Percentiles rank a stretch among this genome's conserved stretches.
phyloP scores from a whole-genome alignment of 2,329 filamentous ascomycete genomes.

The Ascochyta viciae-villosae region DNA sequence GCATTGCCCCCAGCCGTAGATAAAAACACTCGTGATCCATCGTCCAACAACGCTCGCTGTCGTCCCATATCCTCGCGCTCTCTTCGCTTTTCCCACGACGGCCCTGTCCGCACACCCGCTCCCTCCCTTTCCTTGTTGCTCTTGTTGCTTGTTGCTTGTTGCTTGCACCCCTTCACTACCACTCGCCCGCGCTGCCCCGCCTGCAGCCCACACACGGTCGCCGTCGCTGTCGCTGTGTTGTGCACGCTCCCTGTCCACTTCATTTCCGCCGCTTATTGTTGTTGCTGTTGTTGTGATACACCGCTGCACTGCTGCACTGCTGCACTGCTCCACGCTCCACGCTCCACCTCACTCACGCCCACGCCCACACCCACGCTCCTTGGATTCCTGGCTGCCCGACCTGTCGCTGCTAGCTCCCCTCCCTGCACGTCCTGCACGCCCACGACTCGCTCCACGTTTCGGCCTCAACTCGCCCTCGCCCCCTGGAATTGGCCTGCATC shows the following conservation, averaged over 20 bases:
- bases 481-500: constrained; percentile 14
- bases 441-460: constrained; percentile 21
- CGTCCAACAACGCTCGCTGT: background rate
- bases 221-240: background rate
- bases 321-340: constrained; percentile 1
- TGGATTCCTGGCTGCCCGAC: background rate
- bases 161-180: background rate
- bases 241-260: constrained; percentile 10
- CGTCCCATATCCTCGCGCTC: constrained; percentile 12
- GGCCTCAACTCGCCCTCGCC: constrained; percentile 16
- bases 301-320: constrained; percentile 6
- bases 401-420: background rate
- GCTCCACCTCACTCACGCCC: too few relatives aligned
- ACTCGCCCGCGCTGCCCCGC: background rate
- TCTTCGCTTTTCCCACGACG: constrained; percentile 17
- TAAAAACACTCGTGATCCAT: constrained; percentile 5
- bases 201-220: constrained; percentile 7
- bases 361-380: background rate
- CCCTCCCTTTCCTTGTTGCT: constrained; percentile 5
- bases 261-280: background rate
- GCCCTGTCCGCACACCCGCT: constrained; percentile 9
- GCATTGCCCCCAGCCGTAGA: background rate
- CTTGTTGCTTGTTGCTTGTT: background rate
- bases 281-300: constrained; percentile 1
- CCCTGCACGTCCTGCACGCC: constrained; percentile 7